Evolutionary conservation across 2,329 filamentous ascomycete genomes (phyloP), one percentile per base, ranked within the genome.

Genomic region (Tolypocladium ovalisporum): DNA sequence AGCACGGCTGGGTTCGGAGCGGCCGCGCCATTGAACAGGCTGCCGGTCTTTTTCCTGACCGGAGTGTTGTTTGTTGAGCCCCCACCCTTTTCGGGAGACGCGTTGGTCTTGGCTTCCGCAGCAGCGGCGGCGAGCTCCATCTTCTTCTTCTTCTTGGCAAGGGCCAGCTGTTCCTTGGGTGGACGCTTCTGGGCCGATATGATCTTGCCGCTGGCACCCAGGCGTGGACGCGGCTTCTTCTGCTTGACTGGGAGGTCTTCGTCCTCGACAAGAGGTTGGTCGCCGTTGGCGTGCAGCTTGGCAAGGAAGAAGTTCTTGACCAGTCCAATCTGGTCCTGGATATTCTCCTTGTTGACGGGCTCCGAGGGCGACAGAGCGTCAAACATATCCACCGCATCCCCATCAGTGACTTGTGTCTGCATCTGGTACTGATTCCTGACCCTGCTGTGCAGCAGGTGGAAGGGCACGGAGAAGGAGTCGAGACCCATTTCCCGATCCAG

Each of bases 221-320:
- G 79, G 36, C 82, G 77, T n/a, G 84, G 82, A n/a, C 82, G 78
- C 29, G 75, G 90, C 74, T 76, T 87, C 76, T 90, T 82, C 74
- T 99, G 94, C 74, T 99, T 99, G 57, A 87, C 83, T 19, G 95
- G 94, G 29, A 99, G 77, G 64, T 99, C 93, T 68, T 97, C 90
- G 73, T 99, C 94, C 75, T 99, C 94, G 55, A 96, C 78, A 62
- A 99, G 80, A 49, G 90, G 85, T 69, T 91, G 83, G 66, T 93
- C 73, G 69, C 83, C 83, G 70, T 92, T 94, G 57, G 89, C 87
- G 66, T 90, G 89, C 58, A 99, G 77, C 72, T 96, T 96, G 65
- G 85, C 85, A 59, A 90, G 84, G 77, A 97, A 96, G 80, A 95
- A 99, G 66, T 90, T 88, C 71, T 89, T 89, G 58, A 96, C 85